A percentile compares a stretch with the other conserved stretches of the same genome.
Conservation (phyloP, 2,329 filamentous ascomycete species). For the Pyricularia pennisetigena region DNA sequence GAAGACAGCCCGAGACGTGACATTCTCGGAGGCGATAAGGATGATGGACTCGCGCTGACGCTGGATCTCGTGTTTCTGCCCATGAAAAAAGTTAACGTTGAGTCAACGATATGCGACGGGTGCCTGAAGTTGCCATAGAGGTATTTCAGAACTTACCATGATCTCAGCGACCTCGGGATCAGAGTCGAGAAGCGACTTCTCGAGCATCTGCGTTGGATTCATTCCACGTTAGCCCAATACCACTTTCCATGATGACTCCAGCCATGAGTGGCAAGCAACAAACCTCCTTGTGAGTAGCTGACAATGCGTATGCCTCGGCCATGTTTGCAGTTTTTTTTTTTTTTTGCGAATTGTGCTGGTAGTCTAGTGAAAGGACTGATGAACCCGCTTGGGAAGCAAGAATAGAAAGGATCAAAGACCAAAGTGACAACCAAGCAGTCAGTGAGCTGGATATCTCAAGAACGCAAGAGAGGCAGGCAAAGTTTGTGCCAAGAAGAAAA, state of each 20-base stretch:
- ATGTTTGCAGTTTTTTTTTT: conserved; percentile 4
- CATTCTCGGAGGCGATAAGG: conserved; percentile 98
- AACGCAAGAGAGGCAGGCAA: not conserved
- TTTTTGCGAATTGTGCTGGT: not conserved
- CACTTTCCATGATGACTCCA: not conserved
- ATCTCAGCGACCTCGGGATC: conserved; percentile 94
- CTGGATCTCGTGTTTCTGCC: conserved; percentile 81
- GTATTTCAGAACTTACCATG: conserved; percentile 56
- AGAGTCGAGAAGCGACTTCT: conserved; percentile 83
- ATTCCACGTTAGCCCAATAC: conserved; percentile 1
- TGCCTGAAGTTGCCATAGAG: conserved; percentile 8
- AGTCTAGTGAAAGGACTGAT: not conserved
- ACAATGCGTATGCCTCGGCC: conserved; percentile 33
- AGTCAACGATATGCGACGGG: not conserved
- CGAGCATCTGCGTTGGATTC: conserved; percentile 63
- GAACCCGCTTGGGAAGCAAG: not conserved
- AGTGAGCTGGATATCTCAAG: not conserved
- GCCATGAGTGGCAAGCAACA: conserved; percentile 13
- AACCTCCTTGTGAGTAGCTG: conserved; percentile 45
- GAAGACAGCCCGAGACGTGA: conserved; percentile 96
- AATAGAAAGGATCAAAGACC: not conserved
- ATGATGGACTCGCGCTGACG: conserved; percentile 98
- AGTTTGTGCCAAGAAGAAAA: conserved; percentile 1
- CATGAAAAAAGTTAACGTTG: conserved; percentile 8
- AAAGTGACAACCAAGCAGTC: not conserved